Conservation (phyloP, 805 yeast genomes). For the Metschnikowia lochheadii region DNA sequence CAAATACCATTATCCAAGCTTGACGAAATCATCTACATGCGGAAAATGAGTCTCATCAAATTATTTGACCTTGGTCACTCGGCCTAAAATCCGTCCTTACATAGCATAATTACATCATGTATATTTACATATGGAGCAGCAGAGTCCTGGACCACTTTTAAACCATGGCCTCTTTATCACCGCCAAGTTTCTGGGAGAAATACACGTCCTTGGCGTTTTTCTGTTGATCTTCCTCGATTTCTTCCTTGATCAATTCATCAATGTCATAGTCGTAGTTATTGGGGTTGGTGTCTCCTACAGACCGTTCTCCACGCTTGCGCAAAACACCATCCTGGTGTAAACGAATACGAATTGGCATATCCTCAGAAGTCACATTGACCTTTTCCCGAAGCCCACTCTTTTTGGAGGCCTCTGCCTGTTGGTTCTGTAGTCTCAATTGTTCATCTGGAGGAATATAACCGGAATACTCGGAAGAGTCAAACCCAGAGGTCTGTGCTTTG, state of each 20-base stretch:
- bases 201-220: conserved; percentile 10
- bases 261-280: conserved; percentile 42
- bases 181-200: conserved; percentile 11
- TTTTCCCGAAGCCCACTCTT: conserved; percentile 26
- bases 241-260: conserved; percentile 41
- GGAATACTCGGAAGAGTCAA: conserved; percentile 12
- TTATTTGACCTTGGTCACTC: conserved; percentile 9
- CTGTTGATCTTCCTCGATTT: conserved; percentile 21
- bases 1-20: conserved; percentile 10
- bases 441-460: conserved; percentile 44
- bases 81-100: neutral
- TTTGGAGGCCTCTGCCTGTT: conserved; percentile 10
- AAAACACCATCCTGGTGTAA: conserved; percentile 23
- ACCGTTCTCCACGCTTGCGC: conserved; percentile 31
- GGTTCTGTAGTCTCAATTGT: conserved; percentile 14
- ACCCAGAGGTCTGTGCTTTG: conserved; percentile 3
- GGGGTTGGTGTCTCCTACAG: conserved; percentile 36
- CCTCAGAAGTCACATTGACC: conserved; percentile 31
- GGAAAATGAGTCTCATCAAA: conserved; percentile 13
- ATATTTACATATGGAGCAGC: neutral
- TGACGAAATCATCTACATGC: conserved; percentile 11
- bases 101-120: neutral
- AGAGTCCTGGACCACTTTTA: neutral
- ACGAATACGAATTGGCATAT: conserved; percentile 34
- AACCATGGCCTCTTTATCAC: conserved; percentile 18